These are phyloP conservation scores for Mrakia gelida DNA, from an alignment of 768 basidiomycete genomes.

Conservation along the genomic window DNA sequence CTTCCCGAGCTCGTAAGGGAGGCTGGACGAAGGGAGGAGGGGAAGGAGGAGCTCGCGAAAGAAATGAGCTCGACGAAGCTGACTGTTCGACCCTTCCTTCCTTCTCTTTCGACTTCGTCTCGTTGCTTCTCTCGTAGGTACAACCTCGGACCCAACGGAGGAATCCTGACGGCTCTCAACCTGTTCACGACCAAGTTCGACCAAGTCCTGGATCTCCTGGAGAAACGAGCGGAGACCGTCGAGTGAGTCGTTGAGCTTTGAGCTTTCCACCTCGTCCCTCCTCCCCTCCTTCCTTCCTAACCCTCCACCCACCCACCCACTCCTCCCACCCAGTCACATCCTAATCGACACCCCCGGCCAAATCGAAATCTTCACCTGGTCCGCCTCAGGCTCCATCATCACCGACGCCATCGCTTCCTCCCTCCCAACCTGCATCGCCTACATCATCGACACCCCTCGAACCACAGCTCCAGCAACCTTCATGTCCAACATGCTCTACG, in stretches of 20 bases:
- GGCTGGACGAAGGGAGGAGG: not conserved
- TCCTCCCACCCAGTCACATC: constrained; percentile 60
- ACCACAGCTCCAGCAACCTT: constrained; percentile 88
- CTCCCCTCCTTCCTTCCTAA: not conserved
- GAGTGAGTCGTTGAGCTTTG: constrained; percentile 61
- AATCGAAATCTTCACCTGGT: constrained; percentile 99
- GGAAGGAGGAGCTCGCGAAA: not conserved
- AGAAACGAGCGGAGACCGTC: constrained; percentile 80
- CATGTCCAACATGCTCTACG: constrained; percentile 99
- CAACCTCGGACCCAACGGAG: constrained; percentile 96
- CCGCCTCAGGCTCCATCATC: constrained; percentile 96
- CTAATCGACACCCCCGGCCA: constrained; percentile 97
- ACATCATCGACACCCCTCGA: constrained; percentile 94
- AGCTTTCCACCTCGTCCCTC: not conserved
- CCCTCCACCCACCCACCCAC: not conserved
- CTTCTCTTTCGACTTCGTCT: no score
- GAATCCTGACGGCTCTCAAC: constrained; percentile 93
- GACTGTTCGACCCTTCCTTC: not conserved
- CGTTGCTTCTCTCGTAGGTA: constrained; percentile 57
- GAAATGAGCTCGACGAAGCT: not conserved
- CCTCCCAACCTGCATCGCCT: constrained; percentile 89
- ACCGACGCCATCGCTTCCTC: constrained; percentile 93
- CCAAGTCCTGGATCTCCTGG: constrained; percentile 84
- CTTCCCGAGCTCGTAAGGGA: not conserved
- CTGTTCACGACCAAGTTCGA: constrained; percentile 99